A percentile compares a stretch with the other conserved stretches of the same genome.
Conservation (phyloP, 192 early-diverging fungal genomes). For the Coemansia sp. region DNA sequence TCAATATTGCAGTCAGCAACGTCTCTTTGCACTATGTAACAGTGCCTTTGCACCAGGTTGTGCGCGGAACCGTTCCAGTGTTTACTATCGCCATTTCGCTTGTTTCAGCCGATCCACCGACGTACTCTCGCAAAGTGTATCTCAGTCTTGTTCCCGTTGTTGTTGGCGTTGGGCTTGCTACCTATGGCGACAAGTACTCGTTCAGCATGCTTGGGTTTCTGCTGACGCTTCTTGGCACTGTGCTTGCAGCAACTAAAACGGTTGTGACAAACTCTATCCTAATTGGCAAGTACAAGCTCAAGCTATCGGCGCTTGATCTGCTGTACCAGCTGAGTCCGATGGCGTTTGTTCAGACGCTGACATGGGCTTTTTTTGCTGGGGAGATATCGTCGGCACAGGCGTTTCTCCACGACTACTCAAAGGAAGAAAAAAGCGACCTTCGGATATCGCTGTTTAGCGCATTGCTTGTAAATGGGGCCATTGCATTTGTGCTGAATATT, state of each 20-base stretch:
- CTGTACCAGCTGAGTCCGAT: conserved; percentile 78
- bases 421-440: not conserved
- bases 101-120: conserved; percentile 27
- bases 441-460: conserved; percentile 35
- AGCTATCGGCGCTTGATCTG: conserved; percentile 80
- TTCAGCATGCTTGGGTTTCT: conserved; percentile 72
- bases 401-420: not conserved
- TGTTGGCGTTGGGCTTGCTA: conserved; percentile 80
- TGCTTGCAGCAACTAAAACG: conserved; percentile 80
- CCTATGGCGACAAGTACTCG: conserved; percentile 80
- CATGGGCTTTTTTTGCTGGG: conserved; percentile 65
- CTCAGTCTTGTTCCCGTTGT: conserved; percentile 56
- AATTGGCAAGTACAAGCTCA: conserved; percentile 65
- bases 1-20: conserved; percentile 87
- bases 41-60: conserved; percentile 74
- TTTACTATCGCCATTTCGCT: conserved; percentile 74
- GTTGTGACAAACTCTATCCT: conserved; percentile 81
- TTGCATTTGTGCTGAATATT: conserved; percentile 88
- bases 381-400: conserved; percentile 51
- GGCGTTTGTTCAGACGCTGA: conserved; percentile 71
- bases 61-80: conserved; percentile 79
- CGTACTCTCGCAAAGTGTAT: conserved; percentile 47
- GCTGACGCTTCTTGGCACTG: conserved; percentile 75
- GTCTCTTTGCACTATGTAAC: conserved; percentile 77
- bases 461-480: conserved; percentile 71